phyloP scores from a whole-genome alignment of 495 filamentous ascomycete genomes.

The Bryoglossum gracile region DNA sequence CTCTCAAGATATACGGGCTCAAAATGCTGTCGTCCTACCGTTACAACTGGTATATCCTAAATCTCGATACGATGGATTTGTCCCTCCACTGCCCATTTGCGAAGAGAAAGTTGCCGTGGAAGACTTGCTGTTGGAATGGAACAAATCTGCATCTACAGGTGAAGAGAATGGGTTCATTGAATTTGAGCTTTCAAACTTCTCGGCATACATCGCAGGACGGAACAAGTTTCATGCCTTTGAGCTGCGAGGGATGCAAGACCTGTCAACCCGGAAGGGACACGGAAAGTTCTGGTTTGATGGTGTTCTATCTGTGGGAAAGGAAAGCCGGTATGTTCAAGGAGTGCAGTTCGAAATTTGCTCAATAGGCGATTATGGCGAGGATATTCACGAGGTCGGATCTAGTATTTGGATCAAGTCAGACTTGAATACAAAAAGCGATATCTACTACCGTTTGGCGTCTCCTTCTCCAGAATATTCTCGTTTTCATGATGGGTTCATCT shows the following conservation, averaged over 20 bases:
- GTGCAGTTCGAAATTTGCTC: conserved; percentile 51
- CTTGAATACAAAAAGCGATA: conserved; percentile 24
- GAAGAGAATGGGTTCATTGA: conserved; percentile 6
- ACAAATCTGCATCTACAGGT: neutral
- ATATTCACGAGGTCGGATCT: conserved; percentile 36
- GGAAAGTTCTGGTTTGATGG: conserved; percentile 50
- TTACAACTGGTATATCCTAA: conserved; percentile 27
- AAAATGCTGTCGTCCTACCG: neutral
- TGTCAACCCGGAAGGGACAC: conserved; percentile 28
- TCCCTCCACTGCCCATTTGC: conserved; percentile 2
- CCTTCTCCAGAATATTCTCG: conserved; percentile 50
- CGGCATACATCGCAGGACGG: conserved; percentile 20
- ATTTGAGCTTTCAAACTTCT: conserved; percentile 10
- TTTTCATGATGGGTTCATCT: conserved; percentile 54
- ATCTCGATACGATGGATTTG: conserved; percentile 29
- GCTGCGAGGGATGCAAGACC: conserved; percentile 44
- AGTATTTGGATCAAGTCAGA: conserved; percentile 57
- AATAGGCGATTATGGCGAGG: conserved; percentile 56
- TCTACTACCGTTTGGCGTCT: conserved; percentile 54
- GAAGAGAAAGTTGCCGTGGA: neutral
- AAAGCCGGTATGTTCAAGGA: conserved; percentile 39
- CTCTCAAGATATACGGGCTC: too few relatives aligned
- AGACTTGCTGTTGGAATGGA: neutral
- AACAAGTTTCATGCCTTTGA: conserved; percentile 32
- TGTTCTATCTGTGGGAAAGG: conserved; percentile 39